Evolutionary conservation across 148 eudicot species (phyloP).

Genomic region (Polygonum maritimum): DNA sequence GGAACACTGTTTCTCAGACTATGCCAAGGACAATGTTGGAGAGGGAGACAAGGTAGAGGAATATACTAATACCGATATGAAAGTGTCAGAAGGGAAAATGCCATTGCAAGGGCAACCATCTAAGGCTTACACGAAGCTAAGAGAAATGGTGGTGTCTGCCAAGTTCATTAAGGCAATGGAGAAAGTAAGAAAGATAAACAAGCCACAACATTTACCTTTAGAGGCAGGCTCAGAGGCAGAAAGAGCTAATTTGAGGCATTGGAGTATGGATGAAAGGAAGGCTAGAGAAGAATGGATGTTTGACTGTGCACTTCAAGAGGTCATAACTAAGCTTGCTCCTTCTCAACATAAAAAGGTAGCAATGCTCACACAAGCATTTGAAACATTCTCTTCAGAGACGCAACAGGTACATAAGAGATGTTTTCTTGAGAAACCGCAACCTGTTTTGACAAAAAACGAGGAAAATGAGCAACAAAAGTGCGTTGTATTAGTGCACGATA

Average conservation of each 20-base stretch:
- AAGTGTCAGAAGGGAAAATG: conserved; percentile 8
- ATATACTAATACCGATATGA: conserved; percentile 15
- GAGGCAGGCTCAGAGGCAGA: conserved; percentile 46
- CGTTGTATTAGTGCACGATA: conserved; percentile 2
- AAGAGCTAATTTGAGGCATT: conserved; percentile 46
- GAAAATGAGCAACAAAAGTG: conserved; percentile 3
- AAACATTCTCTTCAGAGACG: conserved; percentile 22
- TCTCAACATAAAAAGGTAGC: conserved; percentile 36
- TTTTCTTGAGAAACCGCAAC: conserved; percentile 14
- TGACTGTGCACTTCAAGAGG: conserved; percentile 79
- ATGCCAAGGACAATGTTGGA: neutral
- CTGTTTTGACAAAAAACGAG: neutral
- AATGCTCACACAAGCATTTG: conserved; percentile 27
- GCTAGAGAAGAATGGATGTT: conserved; percentile 85
- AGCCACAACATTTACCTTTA: conserved; percentile 28
- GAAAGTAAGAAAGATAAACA: conserved; percentile 42
- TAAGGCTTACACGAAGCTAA: conserved; percentile 54
- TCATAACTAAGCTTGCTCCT: conserved; percentile 48
- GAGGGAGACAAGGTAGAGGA: conserved; percentile 10
- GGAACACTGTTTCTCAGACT: neutral
- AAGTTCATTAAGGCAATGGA: conserved; percentile 68
- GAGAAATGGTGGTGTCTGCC: conserved; percentile 46
- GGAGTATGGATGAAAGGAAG: conserved; percentile 41
- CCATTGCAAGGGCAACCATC: conserved; percentile 22
- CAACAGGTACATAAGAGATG: conserved; percentile 10